Base-by-base conservation (phyloP, 495 filamentous ascomycete species). In the Friedmanniomyces simplex region DNA sequence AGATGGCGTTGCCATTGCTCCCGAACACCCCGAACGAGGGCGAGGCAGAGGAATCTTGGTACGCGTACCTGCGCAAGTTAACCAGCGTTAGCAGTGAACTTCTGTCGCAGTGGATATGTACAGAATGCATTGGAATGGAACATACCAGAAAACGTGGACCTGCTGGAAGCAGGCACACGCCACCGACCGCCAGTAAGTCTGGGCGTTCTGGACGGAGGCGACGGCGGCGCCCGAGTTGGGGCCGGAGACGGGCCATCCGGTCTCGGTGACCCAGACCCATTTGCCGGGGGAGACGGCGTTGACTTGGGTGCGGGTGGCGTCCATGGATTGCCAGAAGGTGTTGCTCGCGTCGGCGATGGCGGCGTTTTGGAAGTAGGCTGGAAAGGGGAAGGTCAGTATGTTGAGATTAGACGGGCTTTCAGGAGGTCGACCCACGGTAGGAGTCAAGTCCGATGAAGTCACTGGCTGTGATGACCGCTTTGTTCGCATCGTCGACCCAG, bases 241-340 rank as follows among this genome's bases (percentile, higher is more conserved):
- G 13, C 63, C 58, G 24, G 37, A 53, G 36, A 66, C 63, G 1
- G 65, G 65, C 63, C 60, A 63, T 7, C 65, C 65, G 11, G 65
- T 67, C 50, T 67, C 65, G 24, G 65, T 67, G 6, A 67, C 55
- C 63, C 63, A 67, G 30, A 67, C 63, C 59, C 58, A 64, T n/a
- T 57, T 67, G 54, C 65, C 65, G 16, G 63, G 65, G 13, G 52
- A 58, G 36, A 63, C 63, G 50, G 52, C 39, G 39, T 42, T 63
- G 46, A 50, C 60, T 60, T n/a, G 28, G 51, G 30, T 58, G 32
- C 21, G 54, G 57, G 18, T 60, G 60, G 50, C 54, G 21, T 55
- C 16, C 2, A 62, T 50, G 36, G 54, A 52, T 3, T 50, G 18
- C 58, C 62, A 66, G 62, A 64, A 66, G 30, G 60, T 59, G 43